Percentiles rank a stretch among this genome's conserved stretches.
Evolutionary conservation across 75 land plant genomes (phyloP).

Genomic region (Pinus taeda): DNA sequence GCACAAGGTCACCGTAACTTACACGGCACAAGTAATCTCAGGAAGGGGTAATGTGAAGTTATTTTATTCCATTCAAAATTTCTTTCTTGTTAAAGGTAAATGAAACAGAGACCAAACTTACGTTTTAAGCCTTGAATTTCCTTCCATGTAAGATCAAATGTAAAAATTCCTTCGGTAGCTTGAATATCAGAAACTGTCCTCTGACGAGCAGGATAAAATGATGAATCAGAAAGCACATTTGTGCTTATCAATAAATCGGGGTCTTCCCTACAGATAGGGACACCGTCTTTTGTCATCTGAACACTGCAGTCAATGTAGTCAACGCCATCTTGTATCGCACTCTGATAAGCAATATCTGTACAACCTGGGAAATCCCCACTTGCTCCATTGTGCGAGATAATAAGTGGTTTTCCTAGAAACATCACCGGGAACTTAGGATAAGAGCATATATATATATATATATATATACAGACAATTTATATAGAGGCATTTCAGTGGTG

Average conservation of each 20-base stretch:
- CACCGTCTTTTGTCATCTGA: constrained; percentile 85
- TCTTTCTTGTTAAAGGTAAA: too few relatives aligned
- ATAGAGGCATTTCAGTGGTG: too few relatives aligned
- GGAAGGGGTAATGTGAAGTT: not conserved
- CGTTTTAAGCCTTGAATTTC: constrained; percentile 77
- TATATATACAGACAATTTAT: not conserved
- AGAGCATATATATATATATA: not conserved
- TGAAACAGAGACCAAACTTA: constrained; percentile 20
- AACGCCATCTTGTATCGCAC: constrained; percentile 72
- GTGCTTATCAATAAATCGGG: constrained; percentile 49
- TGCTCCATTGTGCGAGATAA: constrained; percentile 84
- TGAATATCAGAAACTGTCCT: constrained; percentile 50
- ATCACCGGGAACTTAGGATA: too few relatives aligned
- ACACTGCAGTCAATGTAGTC: constrained; percentile 91
- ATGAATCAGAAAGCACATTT: constrained; percentile 25
- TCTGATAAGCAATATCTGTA: constrained; percentile 64
- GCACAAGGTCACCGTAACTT: too few relatives aligned
- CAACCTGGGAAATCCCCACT: constrained; percentile 78
- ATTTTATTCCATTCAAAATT: too few relatives aligned
- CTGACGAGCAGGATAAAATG: constrained; percentile 16
- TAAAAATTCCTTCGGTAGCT: constrained; percentile 44
- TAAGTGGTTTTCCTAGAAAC: constrained; percentile 26
- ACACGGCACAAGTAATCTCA: not conserved
- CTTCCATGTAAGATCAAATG: constrained; percentile 84
- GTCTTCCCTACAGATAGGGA: constrained; percentile 57